Evolutionary conservation across 2,329 filamentous ascomycete genomes (phyloP).

Genomic region (Epichloe sibirici): DNA sequence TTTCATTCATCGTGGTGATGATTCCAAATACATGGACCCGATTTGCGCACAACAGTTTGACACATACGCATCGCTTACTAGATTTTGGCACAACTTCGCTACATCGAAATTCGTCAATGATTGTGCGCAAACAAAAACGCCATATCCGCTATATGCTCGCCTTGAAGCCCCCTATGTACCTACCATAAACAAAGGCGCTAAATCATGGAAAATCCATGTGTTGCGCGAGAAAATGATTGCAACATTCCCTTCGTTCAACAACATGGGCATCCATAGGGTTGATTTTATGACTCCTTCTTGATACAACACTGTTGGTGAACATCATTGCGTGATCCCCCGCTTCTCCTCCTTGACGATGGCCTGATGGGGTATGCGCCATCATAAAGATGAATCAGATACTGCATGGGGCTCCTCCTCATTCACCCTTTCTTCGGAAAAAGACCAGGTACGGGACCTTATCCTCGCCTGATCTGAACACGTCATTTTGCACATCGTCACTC

Average conservation of each 20-base stretch:
- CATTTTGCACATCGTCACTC: slow-evolving; percentile 22
- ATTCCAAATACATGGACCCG: too few species aligned
- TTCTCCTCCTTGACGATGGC: too few species aligned
- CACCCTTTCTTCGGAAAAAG: slow-evolving; percentile 30
- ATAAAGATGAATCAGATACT: too few species aligned
- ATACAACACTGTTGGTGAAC: too few species aligned
- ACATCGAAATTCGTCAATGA: not conserved
- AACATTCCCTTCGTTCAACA: not conserved
- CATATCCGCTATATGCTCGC: slow-evolving; percentile 2
- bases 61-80: not conserved
- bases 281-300: too few species aligned
- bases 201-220: not conserved
- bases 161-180: not conserved
- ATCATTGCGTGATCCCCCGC: too few species aligned
- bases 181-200: not conserved
- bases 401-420: not conserved
- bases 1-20: too few species aligned
- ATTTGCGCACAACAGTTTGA: too few species aligned
- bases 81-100: not conserved
- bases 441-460: slow-evolving; percentile 34
- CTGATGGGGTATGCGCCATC: too few species aligned
- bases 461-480: slow-evolving; percentile 26
- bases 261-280: too few species aligned
- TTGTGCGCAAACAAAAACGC: not conserved
- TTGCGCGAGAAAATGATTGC: not conserved